These are phyloP conservation scores for Geotrichum bryndzae DNA, from an alignment of 1,139 yeast species.

Conservation along the genomic window DNA sequence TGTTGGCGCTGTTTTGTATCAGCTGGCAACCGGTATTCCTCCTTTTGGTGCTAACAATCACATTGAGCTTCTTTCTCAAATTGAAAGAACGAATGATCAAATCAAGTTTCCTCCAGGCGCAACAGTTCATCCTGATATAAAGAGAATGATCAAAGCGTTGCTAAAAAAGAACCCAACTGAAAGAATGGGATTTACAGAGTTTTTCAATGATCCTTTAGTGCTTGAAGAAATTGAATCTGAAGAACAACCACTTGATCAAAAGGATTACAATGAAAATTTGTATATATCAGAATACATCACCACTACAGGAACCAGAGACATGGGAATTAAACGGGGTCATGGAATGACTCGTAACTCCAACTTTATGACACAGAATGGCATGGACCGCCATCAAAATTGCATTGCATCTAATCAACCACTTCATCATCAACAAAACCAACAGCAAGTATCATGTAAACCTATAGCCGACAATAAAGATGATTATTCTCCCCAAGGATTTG, in stretches of 20 bases:
- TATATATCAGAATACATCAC: conserved; percentile 72
- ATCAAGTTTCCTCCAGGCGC: conserved; percentile 62
- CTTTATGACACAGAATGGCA: background rate
- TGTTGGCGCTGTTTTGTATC: conserved; percentile 91
- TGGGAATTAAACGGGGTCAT: conserved; percentile 21
- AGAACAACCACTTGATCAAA: conserved; percentile 57
- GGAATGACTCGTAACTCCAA: background rate
- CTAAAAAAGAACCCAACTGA: conserved; percentile 81
- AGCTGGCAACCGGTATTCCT: conserved; percentile 91
- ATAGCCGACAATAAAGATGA: background rate
- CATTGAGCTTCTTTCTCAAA: conserved; percentile 76
- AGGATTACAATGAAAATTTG: conserved; percentile 67
- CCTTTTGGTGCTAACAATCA: conserved; percentile 93
- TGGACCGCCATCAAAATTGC: background rate
- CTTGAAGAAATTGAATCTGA: conserved; percentile 40
- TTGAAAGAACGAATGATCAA: conserved; percentile 71
- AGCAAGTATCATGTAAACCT: background rate
- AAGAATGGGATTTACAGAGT: conserved; percentile 80
- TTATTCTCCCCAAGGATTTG: conserved; percentile 1
- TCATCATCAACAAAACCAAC: background rate
- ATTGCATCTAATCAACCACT: background rate
- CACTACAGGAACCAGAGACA: background rate
- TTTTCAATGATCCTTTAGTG: conserved; percentile 57
- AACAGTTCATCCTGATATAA: conserved; percentile 35
- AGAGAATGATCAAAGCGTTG: conserved; percentile 63